phyloP scores from a whole-genome alignment of 129 eudicot genomes.

The Calendula officinalis region DNA sequence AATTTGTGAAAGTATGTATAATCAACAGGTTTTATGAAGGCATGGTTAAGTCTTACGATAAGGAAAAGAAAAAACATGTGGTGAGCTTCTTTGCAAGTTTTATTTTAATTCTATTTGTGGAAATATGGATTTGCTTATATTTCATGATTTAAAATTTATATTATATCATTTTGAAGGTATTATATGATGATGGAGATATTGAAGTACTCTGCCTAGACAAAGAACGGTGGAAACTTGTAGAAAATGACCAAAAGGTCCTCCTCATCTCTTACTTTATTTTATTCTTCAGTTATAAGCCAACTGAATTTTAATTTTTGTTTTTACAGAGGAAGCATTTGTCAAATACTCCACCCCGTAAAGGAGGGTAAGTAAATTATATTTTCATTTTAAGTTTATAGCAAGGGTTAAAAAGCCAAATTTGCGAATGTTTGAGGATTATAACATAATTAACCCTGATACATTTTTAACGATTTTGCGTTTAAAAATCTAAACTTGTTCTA shows the following conservation, averaged over 20 bases:
- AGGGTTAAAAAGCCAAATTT: not conserved
- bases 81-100: constrained; percentile 45
- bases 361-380: constrained; percentile 42
- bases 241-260: constrained; percentile 47
- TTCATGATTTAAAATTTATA: not conserved
- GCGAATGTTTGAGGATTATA: too few relatives aligned
- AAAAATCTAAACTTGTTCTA: not conserved
- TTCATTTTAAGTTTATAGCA: not conserved
- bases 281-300: not conserved
- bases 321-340: constrained; percentile 49
- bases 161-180: constrained; percentile 41
- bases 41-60: constrained; percentile 84
- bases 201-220: constrained; percentile 82
- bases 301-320: constrained; percentile 28
- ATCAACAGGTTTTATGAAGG: constrained; percentile 83
- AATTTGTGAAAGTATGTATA: constrained; percentile 1
- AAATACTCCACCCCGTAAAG: constrained; percentile 40
- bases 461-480: not conserved
- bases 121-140: constrained; percentile 2
- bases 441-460: too few relatives aligned
- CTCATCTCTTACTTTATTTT: constrained; percentile 1
- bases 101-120: constrained; percentile 7
- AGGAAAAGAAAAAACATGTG: constrained; percentile 74
- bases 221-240: constrained; percentile 82
- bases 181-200: constrained; percentile 84